Base-by-base conservation (phyloP, 495 filamentous ascomycete species). In the Extremus antarcticus region DNA sequence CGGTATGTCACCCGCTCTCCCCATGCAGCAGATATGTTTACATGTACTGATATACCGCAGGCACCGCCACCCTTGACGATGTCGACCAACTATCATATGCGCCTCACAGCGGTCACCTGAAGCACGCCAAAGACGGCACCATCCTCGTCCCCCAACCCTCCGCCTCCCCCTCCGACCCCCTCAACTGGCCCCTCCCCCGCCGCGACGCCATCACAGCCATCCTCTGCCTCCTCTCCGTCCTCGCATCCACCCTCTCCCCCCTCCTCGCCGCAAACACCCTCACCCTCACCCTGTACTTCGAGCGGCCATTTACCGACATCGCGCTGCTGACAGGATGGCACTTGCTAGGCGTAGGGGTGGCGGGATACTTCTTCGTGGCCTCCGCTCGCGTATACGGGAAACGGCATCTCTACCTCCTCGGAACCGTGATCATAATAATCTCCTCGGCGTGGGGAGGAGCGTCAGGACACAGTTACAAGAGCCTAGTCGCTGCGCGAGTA, bases 321-420 rank as follows among this genome's bases (percentile, higher is more conserved):
- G 90, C 90, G 1, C 72, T 91, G 29, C 73, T 94, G 45, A 96
- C 90, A 0, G 90, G 90, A 43, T 95, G 87, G 65, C 89, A 88
- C 64, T 78, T 96, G 13, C 81, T 88, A 22, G 90, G 88, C 24
- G 85, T 88, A 0, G 90, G 87, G 25, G 70, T 88, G 19, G 83
- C 86, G 7, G 88, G 86, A 9, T 79, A 91, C 60, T 68, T 95
- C 22, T 86, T 90, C 63, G 90, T 96, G 8, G 85, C 90, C 0
- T 86, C 84, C 0, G 87, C 88, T n/a, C 77, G 89, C 50, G 80
- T 95, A 59, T 95, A 86, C 86, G 90, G 90, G 24, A 95, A 94
- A 67, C 77, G 90, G 17, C 90, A 96, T 73, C 67, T 87, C 3
- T 96, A 91, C 68, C 61, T 96, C 21, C 63, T 89, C n/a, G 90